A percentile compares a stretch with the other conserved stretches of the same genome.
phyloP scores from a whole-genome alignment of 139 green algal genomes.

The Coccomyxa sp. region DNA sequence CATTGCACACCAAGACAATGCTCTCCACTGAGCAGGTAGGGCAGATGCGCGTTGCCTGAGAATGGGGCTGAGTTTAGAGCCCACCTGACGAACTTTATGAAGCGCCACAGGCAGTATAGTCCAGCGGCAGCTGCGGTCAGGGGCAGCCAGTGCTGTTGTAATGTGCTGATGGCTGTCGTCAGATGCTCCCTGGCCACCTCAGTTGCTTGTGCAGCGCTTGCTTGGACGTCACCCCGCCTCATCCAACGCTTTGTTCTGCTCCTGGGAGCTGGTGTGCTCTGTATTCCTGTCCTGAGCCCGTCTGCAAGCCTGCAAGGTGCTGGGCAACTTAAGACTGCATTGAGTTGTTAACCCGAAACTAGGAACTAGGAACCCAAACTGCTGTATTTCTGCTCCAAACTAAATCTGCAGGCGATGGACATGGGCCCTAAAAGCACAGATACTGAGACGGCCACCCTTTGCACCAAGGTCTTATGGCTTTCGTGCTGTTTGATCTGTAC shows the following conservation, averaged over 20 bases:
- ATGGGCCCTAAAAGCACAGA: too few species aligned
- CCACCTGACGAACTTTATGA: conserved; percentile 7
- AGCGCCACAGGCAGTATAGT: conserved; percentile 7
- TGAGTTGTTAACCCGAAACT: too few species aligned
- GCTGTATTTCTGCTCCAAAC: too few species aligned
- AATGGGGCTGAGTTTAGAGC: not conserved
- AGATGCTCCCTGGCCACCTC: not conserved
- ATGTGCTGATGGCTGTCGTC: not conserved
- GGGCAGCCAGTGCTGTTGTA: not conserved
- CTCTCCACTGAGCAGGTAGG: not conserved
- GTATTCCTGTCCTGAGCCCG: not conserved
- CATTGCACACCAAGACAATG: not conserved
- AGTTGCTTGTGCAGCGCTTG: not conserved
- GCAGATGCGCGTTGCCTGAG: not conserved
- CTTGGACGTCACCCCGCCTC: not conserved
- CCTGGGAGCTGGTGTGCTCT: not conserved
- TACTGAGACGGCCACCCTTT: too few species aligned
- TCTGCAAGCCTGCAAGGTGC: too few species aligned
- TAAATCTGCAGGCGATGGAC: too few species aligned
- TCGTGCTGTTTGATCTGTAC: too few species aligned
- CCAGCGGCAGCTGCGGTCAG: not conserved
- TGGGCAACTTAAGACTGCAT: too few species aligned
- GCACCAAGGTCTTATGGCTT: too few species aligned
- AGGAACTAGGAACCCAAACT: too few species aligned
- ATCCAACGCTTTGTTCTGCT: not conserved